Evolutionary conservation across 768 basidiomycete species (phyloP), one percentile per base, ranked within the genome.

Genomic region (Artomyces pyxidatus): DNA sequence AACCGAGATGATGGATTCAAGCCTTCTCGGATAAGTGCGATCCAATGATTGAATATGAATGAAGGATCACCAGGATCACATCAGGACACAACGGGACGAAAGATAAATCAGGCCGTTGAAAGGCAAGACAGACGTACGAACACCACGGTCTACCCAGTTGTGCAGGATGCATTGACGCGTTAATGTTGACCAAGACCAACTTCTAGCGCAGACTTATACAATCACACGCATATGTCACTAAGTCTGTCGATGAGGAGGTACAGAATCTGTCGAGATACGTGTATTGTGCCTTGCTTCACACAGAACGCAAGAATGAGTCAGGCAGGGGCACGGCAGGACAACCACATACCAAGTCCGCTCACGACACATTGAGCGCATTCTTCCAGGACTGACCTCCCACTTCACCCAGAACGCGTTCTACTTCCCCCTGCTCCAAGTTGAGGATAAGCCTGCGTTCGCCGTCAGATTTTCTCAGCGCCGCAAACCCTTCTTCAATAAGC

Each of bases 351-450:
- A 21, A 11, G 19, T 21, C 12, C 39, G 17, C 12, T 48, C 39
- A 48, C 57, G 44, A 65, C 7, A 60, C 59, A 47, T 61, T 60
- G 27, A 76, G 61, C 4, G 67, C 68, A 60, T 71, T 84, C 67
- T 77, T 80, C 87, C 87, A 89, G 8, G 60, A 60, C 19, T 65
- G 55, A 14, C 86, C 85, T 6, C 90, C 92, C 17, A 88, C 76
- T 48, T 90, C 89, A 38, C 87, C 78, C 41, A 97, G 68, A 22
- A 90, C 86, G 47, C 89, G 73, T 65, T 93, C 89, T 0, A 94
- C 85, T 56, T 96, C 93, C 0, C 70, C 71, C 53, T 83, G 79
- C 63, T 95, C 93, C 53, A 95, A 61, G 59, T 90, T 91, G n/a
- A 94, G 68, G 51, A 90, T 66, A 1, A 95, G 71, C 57, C 80